Conservation (phyloP, 805 yeast species). For the Zygoascus bituminiphila region DNA sequence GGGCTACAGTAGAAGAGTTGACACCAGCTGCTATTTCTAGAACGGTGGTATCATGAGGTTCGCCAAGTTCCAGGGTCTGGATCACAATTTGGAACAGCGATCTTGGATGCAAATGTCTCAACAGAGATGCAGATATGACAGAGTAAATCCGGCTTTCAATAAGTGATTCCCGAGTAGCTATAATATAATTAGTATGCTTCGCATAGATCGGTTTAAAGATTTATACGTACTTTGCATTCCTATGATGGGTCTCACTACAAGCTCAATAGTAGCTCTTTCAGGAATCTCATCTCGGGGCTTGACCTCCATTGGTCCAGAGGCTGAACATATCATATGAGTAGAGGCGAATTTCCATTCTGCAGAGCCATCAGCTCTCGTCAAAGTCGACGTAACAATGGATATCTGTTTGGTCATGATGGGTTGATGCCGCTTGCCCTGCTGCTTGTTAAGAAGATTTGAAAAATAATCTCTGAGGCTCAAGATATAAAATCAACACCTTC, state of each 20-base stretch:
- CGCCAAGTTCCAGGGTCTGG: slow-evolving; percentile 38
- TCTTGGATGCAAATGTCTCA: slow-evolving; percentile 64
- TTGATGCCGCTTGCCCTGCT: not conserved
- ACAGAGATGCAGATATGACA: slow-evolving; percentile 51
- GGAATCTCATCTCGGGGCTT: slow-evolving; percentile 79
- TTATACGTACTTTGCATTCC: slow-evolving; percentile 50
- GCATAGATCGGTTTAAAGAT: not conserved
- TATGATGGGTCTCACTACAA: slow-evolving; percentile 65
- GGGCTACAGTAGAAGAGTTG: slow-evolving; percentile 66
- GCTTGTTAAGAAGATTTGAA: not conserved
- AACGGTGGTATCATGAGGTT: not conserved
- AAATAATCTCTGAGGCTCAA: not conserved
- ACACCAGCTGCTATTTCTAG: slow-evolving; percentile 53
- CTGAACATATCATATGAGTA: slow-evolving; percentile 61
- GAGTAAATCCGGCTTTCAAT: slow-evolving; percentile 63
- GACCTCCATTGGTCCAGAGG: slow-evolving; percentile 87
- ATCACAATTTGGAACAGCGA: slow-evolving; percentile 63
- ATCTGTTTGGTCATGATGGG: not conserved
- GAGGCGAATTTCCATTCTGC: slow-evolving; percentile 45
- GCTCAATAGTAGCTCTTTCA: slow-evolving; percentile 64
- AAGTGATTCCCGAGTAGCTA: slow-evolving; percentile 55
- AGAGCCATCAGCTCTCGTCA: slow-evolving; percentile 74
- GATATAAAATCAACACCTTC: not conserved
- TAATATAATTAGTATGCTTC: slow-evolving; percentile 11
- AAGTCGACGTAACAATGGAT: slow-evolving; percentile 7